These are phyloP conservation scores for Hypoxylon sp. DNA, from an alignment of 2,329 filamentous ascomycete species.

Conservation along the genomic window DNA sequence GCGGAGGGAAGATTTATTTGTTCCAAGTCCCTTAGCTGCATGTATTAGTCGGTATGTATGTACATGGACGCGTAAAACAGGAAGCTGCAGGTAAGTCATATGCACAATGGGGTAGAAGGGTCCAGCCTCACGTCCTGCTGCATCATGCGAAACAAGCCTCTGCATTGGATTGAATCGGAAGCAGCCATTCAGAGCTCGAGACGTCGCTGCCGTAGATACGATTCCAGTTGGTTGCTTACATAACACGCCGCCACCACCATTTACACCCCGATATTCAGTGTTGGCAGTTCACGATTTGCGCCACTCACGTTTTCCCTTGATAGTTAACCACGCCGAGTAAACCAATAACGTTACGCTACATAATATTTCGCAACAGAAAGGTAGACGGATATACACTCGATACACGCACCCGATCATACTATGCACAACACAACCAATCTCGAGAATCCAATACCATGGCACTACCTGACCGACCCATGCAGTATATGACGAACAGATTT, in stretches of 20 bases:
- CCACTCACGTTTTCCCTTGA: conserved; percentile 5
- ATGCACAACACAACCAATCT: conserved; percentile 16
- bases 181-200: conserved; percentile 29
- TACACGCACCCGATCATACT: conserved; percentile 14
- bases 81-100: conserved; percentile 43
- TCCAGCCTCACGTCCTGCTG: conserved; percentile 37
- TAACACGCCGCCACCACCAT: conserved; percentile 19
- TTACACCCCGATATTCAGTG: conserved; percentile 16
- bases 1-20: conserved; percentile 21
- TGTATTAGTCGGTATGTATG: conserved; percentile 11
- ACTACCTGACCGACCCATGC: conserved; percentile 13
- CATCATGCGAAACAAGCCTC: conserved; percentile 34
- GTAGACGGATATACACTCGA: conserved; percentile 10
- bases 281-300: conserved; percentile 25
- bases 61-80: conserved; percentile 35
- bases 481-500: conserved; percentile 32
- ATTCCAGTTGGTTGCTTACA: conserved; percentile 26
- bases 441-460: conserved; percentile 18
- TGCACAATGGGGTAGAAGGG: conserved; percentile 40
- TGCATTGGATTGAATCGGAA: conserved; percentile 28
- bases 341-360: conserved; percentile 19
- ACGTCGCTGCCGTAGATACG: conserved; percentile 17
- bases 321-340: conserved; percentile 1
- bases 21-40: conserved; percentile 15
- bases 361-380: conserved; percentile 2